These are phyloP conservation scores for Gloeostereum incarnatum DNA, from an alignment of 768 basidiomycete species.

Conservation along the genomic window DNA sequence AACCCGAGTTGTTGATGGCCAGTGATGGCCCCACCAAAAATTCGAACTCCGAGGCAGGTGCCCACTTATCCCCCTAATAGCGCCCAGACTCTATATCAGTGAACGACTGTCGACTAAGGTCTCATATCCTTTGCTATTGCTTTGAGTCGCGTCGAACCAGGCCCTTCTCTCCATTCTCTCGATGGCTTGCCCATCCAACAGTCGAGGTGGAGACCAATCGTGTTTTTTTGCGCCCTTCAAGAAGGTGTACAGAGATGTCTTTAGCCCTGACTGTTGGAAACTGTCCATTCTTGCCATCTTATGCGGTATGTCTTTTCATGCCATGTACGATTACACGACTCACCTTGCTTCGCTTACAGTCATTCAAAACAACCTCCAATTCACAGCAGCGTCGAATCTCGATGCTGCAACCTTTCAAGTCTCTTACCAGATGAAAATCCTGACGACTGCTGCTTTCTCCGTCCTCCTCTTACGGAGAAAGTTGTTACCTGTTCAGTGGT, in stretches of 20 bases:
- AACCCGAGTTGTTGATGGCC: no score
- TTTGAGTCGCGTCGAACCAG: constrained; percentile 46
- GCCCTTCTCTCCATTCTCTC: constrained; percentile 8
- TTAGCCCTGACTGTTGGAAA: constrained; percentile 94
- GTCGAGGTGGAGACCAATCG: neutral
- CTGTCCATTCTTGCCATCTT: constrained; percentile 93
- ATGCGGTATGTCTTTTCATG: constrained; percentile 42
- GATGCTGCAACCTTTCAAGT: constrained; percentile 96
- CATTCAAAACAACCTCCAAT: constrained; percentile 93
- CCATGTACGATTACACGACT: neutral
- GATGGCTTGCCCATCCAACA: constrained; percentile 5
- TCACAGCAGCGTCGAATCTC: constrained; percentile 88
- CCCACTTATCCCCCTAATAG: no score
- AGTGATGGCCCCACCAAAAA: no score
- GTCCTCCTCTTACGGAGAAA: constrained; percentile 74
- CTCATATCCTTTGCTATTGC: constrained; percentile 81
- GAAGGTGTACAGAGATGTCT: constrained; percentile 57
- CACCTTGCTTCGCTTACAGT: constrained; percentile 29
- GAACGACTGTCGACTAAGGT: no score
- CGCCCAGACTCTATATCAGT: no score
- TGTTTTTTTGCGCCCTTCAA: constrained; percentile 28
- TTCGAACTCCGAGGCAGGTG: no score
- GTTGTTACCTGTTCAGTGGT: constrained; percentile 70
- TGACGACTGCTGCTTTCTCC: constrained; percentile 87
- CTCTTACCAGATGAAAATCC: constrained; percentile 95